Evolutionary conservation across 2,329 filamentous ascomycete genomes (phyloP).

Genomic region (Neofusicoccum cordaticola): DNA sequence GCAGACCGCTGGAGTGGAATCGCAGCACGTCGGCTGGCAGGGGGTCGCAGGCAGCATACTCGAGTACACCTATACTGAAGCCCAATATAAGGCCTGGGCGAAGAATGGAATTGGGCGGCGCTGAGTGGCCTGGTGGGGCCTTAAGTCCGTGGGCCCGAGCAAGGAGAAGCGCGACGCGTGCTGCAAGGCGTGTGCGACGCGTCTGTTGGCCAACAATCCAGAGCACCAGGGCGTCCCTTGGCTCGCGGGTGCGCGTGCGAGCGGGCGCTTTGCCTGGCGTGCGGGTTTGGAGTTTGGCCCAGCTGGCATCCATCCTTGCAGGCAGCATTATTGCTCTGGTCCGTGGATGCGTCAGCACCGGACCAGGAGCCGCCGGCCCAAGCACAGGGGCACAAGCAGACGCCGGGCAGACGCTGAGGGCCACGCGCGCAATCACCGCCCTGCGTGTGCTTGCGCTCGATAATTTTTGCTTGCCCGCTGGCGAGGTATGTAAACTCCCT

Average conservation of each 20-base stretch:
- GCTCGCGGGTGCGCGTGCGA: neutral
- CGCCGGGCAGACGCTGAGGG: no score
- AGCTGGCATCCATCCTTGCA: neutral
- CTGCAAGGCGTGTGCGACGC: slow-evolving; percentile 16
- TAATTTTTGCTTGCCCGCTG: neutral
- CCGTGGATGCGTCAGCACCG: neutral
- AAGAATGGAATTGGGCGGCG: slow-evolving; percentile 5
- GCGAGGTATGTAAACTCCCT: neutral
- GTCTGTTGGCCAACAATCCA: slow-evolving; percentile 16
- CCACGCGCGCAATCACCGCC: neutral
- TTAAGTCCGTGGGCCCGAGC: slow-evolving; percentile 7
- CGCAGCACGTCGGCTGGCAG: neutral
- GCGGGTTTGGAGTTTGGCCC: neutral
- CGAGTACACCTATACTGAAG: neutral
- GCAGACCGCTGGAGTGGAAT: neutral
- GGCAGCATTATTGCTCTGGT: neutral
- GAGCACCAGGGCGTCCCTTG: neutral
- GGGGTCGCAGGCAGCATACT: neutral
- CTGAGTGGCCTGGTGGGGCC: neutral
- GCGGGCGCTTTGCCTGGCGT: neutral
- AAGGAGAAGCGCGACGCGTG: slow-evolving; percentile 17
- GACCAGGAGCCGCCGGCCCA: neutral
- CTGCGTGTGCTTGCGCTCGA: neutral
- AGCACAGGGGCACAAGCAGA: neutral
- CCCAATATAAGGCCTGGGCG: neutral